Conservation (phyloP, 176 grass and related monocot genomes). For the Cocos nucifera region DNA sequence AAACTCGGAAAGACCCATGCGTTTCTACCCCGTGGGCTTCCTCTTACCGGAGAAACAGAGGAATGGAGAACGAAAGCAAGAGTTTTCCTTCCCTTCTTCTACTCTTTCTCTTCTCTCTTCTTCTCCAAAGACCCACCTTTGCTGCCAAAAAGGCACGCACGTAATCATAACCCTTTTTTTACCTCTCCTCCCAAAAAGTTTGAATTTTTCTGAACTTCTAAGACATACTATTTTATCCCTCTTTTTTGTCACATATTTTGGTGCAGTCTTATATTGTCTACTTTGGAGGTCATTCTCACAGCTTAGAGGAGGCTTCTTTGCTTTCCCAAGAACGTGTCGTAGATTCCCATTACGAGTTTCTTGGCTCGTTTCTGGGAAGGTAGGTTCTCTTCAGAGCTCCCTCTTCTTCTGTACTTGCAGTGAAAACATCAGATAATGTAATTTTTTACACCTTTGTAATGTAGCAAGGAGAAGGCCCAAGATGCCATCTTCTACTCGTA, state of each 20-base stretch:
- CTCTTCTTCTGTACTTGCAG: not conserved
- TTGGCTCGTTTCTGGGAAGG: conserved; percentile 69
- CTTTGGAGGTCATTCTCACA: conserved; percentile 59
- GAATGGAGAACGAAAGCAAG: conserved; percentile 16
- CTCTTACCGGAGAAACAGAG: not conserved
- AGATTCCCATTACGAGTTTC: conserved; percentile 51
- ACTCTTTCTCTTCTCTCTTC: conserved; percentile 12
- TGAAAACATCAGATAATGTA: not conserved
- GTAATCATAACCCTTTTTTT: too few species aligned
- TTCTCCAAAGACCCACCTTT: conserved; percentile 26
- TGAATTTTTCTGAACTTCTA: too few species aligned
- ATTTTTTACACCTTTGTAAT: not conserved
- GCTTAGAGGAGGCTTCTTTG: conserved; percentile 24
- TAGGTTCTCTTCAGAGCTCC: conserved; percentile 3
- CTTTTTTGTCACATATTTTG: not conserved
- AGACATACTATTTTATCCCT: too few species aligned
- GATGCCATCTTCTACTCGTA: conserved; percentile 92
- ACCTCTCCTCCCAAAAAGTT: too few species aligned
- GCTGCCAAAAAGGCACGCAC: conserved; percentile 19
- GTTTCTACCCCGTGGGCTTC: too few species aligned
- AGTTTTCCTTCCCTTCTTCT: conserved; percentile 3
- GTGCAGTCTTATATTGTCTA: conserved; percentile 81
- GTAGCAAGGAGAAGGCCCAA: conserved; percentile 56
- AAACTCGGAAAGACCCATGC: conserved; percentile 11
- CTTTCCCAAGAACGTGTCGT: conserved; percentile 26